Percentiles rank a stretch among this genome's conserved stretches.
Conservation (phyloP, 78 protist genomes). For the Salpingoeca rosetta region DNA sequence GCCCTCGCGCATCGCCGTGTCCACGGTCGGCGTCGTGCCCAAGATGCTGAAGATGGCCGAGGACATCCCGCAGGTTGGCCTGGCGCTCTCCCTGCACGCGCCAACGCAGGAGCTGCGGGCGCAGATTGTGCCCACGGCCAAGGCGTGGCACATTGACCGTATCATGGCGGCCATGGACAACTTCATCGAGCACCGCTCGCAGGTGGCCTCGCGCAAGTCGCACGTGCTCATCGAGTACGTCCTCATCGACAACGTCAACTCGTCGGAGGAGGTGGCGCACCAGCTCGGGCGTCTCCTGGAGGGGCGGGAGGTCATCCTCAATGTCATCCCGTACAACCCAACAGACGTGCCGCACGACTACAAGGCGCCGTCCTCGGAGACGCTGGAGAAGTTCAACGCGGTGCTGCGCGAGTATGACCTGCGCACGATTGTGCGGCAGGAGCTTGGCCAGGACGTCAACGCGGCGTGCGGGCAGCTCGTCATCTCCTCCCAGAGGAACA, state of each 20-base stretch:
- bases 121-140: slow-evolving; percentile 36
- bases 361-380: slow-evolving; percentile 26
- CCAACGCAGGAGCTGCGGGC: slow-evolving; percentile 30
- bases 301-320: slow-evolving; percentile 4
- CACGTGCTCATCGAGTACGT: slow-evolving; percentile 31
- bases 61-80: slow-evolving; percentile 13
- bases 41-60: not conserved
- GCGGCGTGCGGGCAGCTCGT: slow-evolving; percentile 35
- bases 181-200: not conserved
- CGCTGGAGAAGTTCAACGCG: not conserved
- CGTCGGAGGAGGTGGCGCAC: slow-evolving; percentile 10
- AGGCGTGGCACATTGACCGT: not conserved
- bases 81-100: slow-evolving; percentile 55
- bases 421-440: slow-evolving; percentile 4
- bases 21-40: slow-evolving; percentile 47
- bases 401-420: not conserved
- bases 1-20: slow-evolving; percentile 14
- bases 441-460: slow-evolving; percentile 20
- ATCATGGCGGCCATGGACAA: slow-evolving; percentile 32
- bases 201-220: not conserved
- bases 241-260: slow-evolving; percentile 36
- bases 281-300: slow-evolving; percentile 12
- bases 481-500: not conserved
- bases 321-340: slow-evolving; percentile 47
- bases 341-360: slow-evolving; percentile 14